These are phyloP conservation scores for Phanerochaete sordida DNA, from an alignment of 768 basidiomycete species.

Conservation along the genomic window DNA sequence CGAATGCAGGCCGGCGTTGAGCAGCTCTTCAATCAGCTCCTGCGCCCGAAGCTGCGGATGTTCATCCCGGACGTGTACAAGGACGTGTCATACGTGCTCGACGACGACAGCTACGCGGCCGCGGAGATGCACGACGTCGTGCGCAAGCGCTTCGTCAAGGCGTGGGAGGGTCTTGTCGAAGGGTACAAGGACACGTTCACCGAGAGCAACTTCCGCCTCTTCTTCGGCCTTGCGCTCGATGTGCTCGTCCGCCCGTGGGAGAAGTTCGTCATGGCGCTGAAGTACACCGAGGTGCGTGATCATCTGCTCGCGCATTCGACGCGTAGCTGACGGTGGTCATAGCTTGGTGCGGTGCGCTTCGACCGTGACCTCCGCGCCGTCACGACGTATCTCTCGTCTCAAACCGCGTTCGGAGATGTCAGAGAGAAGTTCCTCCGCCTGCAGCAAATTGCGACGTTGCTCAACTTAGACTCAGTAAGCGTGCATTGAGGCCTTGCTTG, in stretches of 20 bases:
- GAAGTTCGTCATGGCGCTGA: conserved; percentile 73
- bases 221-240: conserved; percentile 85
- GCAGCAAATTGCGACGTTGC: conserved; percentile 88
- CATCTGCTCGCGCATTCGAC: not conserved
- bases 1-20: conserved; percentile 71
- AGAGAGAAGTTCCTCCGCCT: conserved; percentile 89
- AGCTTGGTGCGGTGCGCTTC: conserved; percentile 96
- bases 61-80: conserved; percentile 87
- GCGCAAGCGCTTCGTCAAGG: conserved; percentile 84
- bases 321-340: conserved; percentile 5
- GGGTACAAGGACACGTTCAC: conserved; percentile 92
- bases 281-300: conserved; percentile 85
- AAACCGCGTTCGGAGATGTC: conserved; percentile 86
- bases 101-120: conserved; percentile 80
- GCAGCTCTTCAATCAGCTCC: conserved; percentile 92
- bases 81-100: conserved; percentile 83
- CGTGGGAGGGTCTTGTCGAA: conserved; percentile 83
- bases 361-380: conserved; percentile 89
- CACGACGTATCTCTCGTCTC: conserved; percentile 78
- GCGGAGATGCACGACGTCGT: conserved; percentile 87
- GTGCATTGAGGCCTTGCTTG: not conserved
- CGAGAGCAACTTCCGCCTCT: conserved; percentile 79
- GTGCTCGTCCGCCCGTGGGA: conserved; percentile 95
- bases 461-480: conserved; percentile 82
- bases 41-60: conserved; percentile 82